Base-by-base conservation (phyloP, 306 rosid species). In the Trifolium pratense region DNA sequence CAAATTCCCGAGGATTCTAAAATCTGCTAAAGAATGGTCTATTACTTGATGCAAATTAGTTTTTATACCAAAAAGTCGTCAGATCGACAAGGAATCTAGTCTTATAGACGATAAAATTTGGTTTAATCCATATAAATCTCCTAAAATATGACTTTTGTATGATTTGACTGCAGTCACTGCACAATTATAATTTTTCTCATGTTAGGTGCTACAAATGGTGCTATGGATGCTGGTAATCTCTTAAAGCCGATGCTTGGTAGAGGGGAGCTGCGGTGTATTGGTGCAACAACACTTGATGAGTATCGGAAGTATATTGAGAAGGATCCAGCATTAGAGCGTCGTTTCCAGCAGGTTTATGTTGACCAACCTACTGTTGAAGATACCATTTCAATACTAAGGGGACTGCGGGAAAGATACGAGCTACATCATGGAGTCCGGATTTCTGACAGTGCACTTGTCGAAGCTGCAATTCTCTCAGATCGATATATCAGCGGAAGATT, bases 231-330 rank as follows among this genome's bases (percentile, higher is more conserved):
- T 65, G 98, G 98, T 17, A 93, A 93, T 77, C 97, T 93, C 52
- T 88, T 93, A 78, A 93, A 93, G 89, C 98, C 98, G 43, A 93
- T 93, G 98, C 98, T 93, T 80, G 98, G 98, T 49, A 86, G 98
- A 61, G 98, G 98, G 7, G 98, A 93, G 85, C 73, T 93, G 75
- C 89, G 97, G 46, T 93, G 98, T 60, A 93, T 93, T 14, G 98
- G 98, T 48, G 98, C 98, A 37, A 93, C 98, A 63, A 93, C 98
- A 7, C 78, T 93, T 61, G 97, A 93, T 58, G 98, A 93, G 75
- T 93, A 89, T 75, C 86, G 98, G 10, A 93, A 91, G 70, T 93
- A 93, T 74, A 89, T 93, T 2, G 97, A 93, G 86, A 93, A 93
- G 83, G 98, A 93, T 81, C 96, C 98, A 9, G 98, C 98, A 31